A percentile compares a stretch with the other conserved stretches of the same genome.
phyloP scores from a whole-genome alignment of 2,329 filamentous ascomycete species.

The Mollisiaceae sp. region DNA sequence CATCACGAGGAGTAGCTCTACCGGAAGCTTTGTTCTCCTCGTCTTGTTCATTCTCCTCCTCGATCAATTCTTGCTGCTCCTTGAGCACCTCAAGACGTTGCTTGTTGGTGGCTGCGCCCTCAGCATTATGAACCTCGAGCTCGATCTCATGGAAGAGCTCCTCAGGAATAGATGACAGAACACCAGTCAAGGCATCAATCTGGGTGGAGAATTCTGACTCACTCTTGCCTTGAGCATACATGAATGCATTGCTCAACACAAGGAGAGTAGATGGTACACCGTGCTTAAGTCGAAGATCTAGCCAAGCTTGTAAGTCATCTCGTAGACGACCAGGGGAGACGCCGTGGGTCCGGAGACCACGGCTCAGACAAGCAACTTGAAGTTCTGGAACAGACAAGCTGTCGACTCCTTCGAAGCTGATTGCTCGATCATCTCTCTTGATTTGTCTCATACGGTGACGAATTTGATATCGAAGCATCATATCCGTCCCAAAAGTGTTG shows the following conservation, averaged over 20 bases:
- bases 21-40: conserved; percentile 78
- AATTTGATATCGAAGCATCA: conserved; percentile 96
- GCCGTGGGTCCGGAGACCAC: conserved; percentile 90
- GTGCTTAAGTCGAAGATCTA: conserved; percentile 90
- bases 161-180: conserved; percentile 93
- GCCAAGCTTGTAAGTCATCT: conserved; percentile 90
- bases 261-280: conserved; percentile 95
- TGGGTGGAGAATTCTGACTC: conserved; percentile 84
- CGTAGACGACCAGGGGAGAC: conserved; percentile 87
- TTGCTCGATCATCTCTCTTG: conserved; percentile 95
- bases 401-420: conserved; percentile 91
- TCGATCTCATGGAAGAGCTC: conserved; percentile 99
- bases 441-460: conserved; percentile 99
- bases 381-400: conserved; percentile 92
- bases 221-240: conserved; percentile 82
- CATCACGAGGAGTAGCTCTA: conserved; percentile 78
- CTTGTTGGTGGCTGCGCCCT: conserved; percentile 98
- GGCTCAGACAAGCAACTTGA: conserved; percentile 88
- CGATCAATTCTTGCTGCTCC: conserved; percentile 97
- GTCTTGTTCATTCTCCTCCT: conserved; percentile 94
- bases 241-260: conserved; percentile 95
- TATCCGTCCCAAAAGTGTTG: conserved; percentile 95
- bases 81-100: conserved; percentile 97
- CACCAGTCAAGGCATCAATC: conserved; percentile 90
- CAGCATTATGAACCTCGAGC: conserved; percentile 94